A percentile compares a stretch with the other conserved stretches of the same genome.
Conservation (phyloP, 2,329 filamentous ascomycete genomes). For the Pleurostoma richardsiae region DNA sequence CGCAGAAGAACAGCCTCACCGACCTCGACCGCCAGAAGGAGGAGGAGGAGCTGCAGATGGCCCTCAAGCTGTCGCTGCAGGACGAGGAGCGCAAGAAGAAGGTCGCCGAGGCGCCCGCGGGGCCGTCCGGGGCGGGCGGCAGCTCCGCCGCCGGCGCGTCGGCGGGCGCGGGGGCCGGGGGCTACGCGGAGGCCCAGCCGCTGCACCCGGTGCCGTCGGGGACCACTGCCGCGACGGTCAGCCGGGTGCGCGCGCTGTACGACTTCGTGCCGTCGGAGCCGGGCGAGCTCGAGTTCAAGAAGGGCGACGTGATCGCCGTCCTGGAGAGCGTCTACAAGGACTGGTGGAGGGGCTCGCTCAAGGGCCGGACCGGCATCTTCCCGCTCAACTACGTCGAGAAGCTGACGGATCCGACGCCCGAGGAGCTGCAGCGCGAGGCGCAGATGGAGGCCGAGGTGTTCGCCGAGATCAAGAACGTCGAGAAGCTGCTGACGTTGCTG, state of each 20-base stretch:
- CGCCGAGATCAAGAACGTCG: slow-evolving; percentile 59
- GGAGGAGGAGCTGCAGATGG: slow-evolving; percentile 96
- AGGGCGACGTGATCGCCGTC: slow-evolving; percentile 95
- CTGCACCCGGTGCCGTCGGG: slow-evolving; percentile 65
- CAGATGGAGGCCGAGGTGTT: slow-evolving; percentile 81
- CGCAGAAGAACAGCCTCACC: slow-evolving; percentile 87
- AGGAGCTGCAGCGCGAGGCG: slow-evolving; percentile 91
- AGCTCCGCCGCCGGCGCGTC: slow-evolving; percentile 26
- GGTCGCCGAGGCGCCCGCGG: slow-evolving; percentile 29
- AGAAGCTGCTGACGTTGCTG: slow-evolving; percentile 76
- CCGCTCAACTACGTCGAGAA: slow-evolving; percentile 99
- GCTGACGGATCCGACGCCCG: slow-evolving; percentile 85
- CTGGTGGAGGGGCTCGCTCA: slow-evolving; percentile 96
- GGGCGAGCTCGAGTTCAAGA: slow-evolving; percentile 92
- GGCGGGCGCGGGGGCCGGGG: slow-evolving; percentile 24
- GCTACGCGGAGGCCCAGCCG: slow-evolving; percentile 36
- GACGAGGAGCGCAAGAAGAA: slow-evolving; percentile 67
- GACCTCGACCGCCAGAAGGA: slow-evolving; percentile 88
- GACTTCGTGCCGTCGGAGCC: slow-evolving; percentile 94
- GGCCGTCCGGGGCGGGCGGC: slow-evolving; percentile 24
- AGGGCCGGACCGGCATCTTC: slow-evolving; percentile 95
- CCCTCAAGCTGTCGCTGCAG: slow-evolving; percentile 84
- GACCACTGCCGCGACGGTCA: slow-evolving; percentile 93
- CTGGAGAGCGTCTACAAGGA: slow-evolving; percentile 98
- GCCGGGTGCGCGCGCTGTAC: slow-evolving; percentile 85